Evolutionary conservation across 208 protist species (phyloP).

Genomic region (Crithidia sp.): DNA sequence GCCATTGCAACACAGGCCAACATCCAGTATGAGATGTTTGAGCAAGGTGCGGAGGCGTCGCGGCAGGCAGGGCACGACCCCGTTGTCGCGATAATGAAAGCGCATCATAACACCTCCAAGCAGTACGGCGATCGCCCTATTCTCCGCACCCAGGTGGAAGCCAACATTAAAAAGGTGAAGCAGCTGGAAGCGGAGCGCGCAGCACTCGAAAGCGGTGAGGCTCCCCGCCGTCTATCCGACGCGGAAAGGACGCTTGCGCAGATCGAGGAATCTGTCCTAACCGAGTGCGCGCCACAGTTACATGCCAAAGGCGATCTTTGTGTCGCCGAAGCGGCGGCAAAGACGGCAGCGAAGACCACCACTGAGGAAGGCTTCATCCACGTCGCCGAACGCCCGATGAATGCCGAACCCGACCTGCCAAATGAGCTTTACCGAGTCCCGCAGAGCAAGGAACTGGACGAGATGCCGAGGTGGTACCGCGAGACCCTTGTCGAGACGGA

Average conservation of each 20-base stretch:
- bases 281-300: not conserved
- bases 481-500: slow-evolving; percentile 79
- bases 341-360: not conserved
- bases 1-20: slow-evolving; percentile 72
- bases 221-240: not conserved
- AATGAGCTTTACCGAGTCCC: slow-evolving; percentile 76
- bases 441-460: slow-evolving; percentile 52
- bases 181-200: slow-evolving; percentile 44
- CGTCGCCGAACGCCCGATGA: slow-evolving; percentile 52
- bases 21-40: slow-evolving; percentile 83
- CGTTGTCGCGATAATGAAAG: slow-evolving; percentile 63
- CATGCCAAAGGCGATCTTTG: too few species aligned
- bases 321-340: not conserved
- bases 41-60: slow-evolving; percentile 71
- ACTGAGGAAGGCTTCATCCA: slow-evolving; percentile 58
- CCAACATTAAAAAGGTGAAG: slow-evolving; percentile 67
- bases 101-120: slow-evolving; percentile 63
- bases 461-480: slow-evolving; percentile 85
- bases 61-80: slow-evolving; percentile 65
- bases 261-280: slow-evolving; percentile 28
- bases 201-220: slow-evolving; percentile 27
- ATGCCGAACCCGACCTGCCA: slow-evolving; percentile 75
- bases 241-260: slow-evolving; percentile 35
- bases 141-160: slow-evolving; percentile 74
- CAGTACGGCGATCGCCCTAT: slow-evolving; percentile 63